phyloP scores from a whole-genome alignment of 805 yeast genomes.

The Millerago galiae region DNA sequence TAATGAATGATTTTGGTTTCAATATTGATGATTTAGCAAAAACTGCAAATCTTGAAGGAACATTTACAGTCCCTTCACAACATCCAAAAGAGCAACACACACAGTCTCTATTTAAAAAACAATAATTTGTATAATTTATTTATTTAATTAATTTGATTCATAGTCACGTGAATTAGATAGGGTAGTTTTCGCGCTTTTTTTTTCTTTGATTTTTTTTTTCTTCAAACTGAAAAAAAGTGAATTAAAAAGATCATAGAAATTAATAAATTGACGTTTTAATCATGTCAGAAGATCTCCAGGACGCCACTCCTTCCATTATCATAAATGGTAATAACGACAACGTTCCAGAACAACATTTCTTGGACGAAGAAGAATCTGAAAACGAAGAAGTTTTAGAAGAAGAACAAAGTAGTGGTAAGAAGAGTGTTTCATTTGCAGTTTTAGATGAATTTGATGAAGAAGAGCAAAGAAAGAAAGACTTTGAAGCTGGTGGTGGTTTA shows the following conservation, averaged over 20 bases:
- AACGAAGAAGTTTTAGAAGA: conserved; percentile 36
- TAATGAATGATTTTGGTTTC: conserved; percentile 91
- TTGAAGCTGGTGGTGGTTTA: conserved; percentile 97
- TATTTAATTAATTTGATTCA: background rate
- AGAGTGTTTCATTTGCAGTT: conserved; percentile 78
- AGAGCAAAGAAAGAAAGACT: conserved; percentile 74
- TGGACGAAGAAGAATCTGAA: conserved; percentile 34
- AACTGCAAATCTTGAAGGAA: background rate
- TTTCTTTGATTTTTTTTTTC: background rate
- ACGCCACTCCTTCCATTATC: conserved; percentile 78
- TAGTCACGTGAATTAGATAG: background rate
- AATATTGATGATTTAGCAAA: conserved; percentile 38
- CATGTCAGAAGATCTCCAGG: conserved; percentile 79
- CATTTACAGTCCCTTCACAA: conserved; percentile 3
- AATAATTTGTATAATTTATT: background rate
- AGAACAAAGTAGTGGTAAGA: conserved; percentile 37
- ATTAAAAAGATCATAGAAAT: background rate
- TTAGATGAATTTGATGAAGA: conserved; percentile 66
- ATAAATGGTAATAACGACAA: conserved; percentile 52
- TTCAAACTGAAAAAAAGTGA: background rate
- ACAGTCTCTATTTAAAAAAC: background rate
- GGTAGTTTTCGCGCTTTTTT: conserved; percentile 3
- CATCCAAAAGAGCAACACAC: background rate
- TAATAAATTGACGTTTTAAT: background rate
- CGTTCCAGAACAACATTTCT: conserved; percentile 19